A percentile compares a stretch with the other conserved stretches of the same genome.
Conservation (phyloP, 2,329 filamentous ascomycete genomes). For the Pseudogymnoascus sp. region DNA sequence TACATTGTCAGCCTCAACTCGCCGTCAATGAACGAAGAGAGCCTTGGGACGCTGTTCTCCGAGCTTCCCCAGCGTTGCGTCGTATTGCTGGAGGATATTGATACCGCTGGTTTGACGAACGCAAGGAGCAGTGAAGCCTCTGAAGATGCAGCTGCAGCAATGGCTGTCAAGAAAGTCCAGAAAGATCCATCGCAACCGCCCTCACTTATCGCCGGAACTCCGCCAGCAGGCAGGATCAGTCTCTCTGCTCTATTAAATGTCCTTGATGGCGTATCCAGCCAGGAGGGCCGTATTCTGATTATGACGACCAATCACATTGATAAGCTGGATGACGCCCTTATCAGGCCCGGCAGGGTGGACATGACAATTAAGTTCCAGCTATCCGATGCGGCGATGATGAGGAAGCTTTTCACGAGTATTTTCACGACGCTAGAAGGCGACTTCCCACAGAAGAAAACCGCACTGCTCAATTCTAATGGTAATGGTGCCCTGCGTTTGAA, state of each 20-base stretch:
- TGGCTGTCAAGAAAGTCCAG: slow-evolving; percentile 17
- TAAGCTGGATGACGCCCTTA: slow-evolving; percentile 52
- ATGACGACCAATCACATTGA: slow-evolving; percentile 64
- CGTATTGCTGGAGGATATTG: slow-evolving; percentile 69
- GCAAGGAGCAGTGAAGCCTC: slow-evolving; percentile 36
- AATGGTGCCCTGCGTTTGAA: background rate
- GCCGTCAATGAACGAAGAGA: slow-evolving; percentile 54
- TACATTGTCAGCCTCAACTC: slow-evolving; percentile 66
- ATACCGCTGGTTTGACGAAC: slow-evolving; percentile 62
- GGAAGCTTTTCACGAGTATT: slow-evolving; percentile 25
- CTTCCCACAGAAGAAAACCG: background rate
- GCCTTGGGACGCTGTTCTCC: slow-evolving; percentile 54
- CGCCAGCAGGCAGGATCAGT: slow-evolving; percentile 33
- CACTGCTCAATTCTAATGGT: background rate
- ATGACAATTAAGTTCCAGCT: slow-evolving; percentile 47
- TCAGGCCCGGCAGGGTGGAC: slow-evolving; percentile 56
- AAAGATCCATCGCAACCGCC: slow-evolving; percentile 18
- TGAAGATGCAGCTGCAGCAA: slow-evolving; percentile 13
- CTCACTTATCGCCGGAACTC: background rate
- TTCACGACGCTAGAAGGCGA: slow-evolving; percentile 32
- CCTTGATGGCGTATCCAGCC: slow-evolving; percentile 59
- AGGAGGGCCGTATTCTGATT: slow-evolving; percentile 59
- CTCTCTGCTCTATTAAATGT: slow-evolving; percentile 60
- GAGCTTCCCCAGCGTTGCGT: slow-evolving; percentile 62
- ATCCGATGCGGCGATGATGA: slow-evolving; percentile 22